Evolutionary conservation across 2,329 filamentous ascomycete genomes (phyloP).

Genomic region (Penicillium decumbens): DNA sequence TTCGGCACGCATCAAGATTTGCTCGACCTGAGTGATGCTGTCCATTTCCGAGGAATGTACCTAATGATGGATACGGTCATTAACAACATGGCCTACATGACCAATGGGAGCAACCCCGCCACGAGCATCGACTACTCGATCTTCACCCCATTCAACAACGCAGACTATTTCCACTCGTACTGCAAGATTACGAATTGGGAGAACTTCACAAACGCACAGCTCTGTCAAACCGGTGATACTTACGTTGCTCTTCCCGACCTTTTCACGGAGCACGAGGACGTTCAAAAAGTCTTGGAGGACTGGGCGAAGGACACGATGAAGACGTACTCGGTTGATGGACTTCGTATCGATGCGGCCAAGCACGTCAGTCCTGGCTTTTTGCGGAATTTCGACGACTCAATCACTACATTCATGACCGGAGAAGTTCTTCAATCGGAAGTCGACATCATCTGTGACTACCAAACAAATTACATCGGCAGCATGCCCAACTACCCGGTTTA

Average conservation of each 20-base stretch:
- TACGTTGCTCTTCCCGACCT: conserved; percentile 48
- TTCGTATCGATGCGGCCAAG: conserved; percentile 49
- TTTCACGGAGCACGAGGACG: conserved; percentile 41
- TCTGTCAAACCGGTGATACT: conserved; percentile 25
- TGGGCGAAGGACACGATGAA: conserved; percentile 41
- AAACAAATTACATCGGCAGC: conserved; percentile 38
- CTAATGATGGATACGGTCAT: conserved; percentile 52
- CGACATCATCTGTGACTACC: conserved; percentile 39
- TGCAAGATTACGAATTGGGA: conserved; percentile 33
- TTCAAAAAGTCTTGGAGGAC: conserved; percentile 36
- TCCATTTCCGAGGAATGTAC: conserved; percentile 48
- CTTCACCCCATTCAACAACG: conserved; percentile 24
- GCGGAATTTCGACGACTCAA: conserved; percentile 30
- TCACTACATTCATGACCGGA: conserved; percentile 44
- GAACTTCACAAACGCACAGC: conserved; percentile 23
- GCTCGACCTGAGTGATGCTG: conserved; percentile 42
- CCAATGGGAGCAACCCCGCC: conserved; percentile 25
- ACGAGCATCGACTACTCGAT: conserved; percentile 24
- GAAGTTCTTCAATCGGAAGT: conserved; percentile 41
- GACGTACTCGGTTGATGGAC: conserved; percentile 47
- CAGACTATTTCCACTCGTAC: conserved; percentile 31
- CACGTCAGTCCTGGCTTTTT: conserved; percentile 45
- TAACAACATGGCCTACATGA: conserved; percentile 44
- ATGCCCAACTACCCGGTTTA: conserved; percentile 47
- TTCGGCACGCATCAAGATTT: conserved; percentile 49